Base-by-base conservation (phyloP, 345 rosid genomes). In the Salix brachista region DNA sequence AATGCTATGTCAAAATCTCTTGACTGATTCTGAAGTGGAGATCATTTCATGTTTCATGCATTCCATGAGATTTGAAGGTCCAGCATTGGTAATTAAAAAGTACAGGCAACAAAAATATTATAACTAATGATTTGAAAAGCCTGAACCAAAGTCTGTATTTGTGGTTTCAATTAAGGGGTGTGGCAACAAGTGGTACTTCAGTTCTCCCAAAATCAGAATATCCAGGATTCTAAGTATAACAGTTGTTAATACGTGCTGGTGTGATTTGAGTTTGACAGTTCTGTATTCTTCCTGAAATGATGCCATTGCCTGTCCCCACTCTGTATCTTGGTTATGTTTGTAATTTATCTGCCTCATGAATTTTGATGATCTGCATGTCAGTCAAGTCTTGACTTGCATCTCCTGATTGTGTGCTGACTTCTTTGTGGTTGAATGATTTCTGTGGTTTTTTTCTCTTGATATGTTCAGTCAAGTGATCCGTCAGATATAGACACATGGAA, bases 401-500 rank as follows among this genome's bases (percentile, higher is more conserved):
- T 32, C 30, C 5, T 67, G 25, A 56, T 74, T 0, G 34, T 72
- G 65, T 26, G 72, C 26, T 52, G 70, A 32, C 44, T 54, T 82
- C 32, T 71, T 6, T 39, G 26, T 46, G 30, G 48, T 39, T 50
- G 28, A 42, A 34, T 42, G 44, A 6, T 76, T 36, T 23, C 52
- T 72, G 74, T 58, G 64, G 28, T 10, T 58, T 58, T 58, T n/a
- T 68, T 25, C 46, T 36, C 75, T 64, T 80, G 34, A 37, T 74
- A 12, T 86, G 77, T 77, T 70, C 86, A 93, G 98, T 86, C 97
- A 78, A 89, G 76, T 75, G 95, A 96, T 83, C 88, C 90, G 46
- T 80, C 83, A n/a, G 98, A 89, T 80, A 90, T 87, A 87, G 93
- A 89, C 74, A 42, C 94, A 6, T 96, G 99, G 99, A 96, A 92